Conservation (phyloP, 441 rosid species). For the Biscutella auriculata region DNA sequence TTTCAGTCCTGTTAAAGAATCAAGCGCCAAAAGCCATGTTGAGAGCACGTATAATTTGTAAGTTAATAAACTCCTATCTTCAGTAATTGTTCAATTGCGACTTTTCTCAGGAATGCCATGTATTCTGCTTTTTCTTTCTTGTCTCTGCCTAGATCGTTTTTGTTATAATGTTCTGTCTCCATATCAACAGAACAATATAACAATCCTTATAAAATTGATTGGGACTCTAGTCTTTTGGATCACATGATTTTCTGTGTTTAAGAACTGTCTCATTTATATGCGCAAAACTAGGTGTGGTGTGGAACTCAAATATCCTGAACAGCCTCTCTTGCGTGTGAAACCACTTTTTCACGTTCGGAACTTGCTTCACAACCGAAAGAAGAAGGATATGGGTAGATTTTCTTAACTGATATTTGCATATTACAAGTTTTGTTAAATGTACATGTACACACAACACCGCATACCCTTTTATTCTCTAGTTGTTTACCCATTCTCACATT, state of each 20-base stretch:
- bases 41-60: constrained; percentile 42
- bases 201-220: not conserved
- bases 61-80: constrained; percentile 27
- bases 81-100: not conserved
- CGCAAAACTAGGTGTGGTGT: constrained; percentile 46
- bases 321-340: constrained; percentile 71
- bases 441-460: not conserved
- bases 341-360: constrained; percentile 65
- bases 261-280: constrained; percentile 13
- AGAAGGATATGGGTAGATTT: constrained; percentile 45
- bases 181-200: not conserved
- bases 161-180: not conserved
- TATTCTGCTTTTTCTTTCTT: not conserved
- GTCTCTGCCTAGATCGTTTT: not conserved
- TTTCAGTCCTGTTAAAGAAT: constrained; percentile 33
- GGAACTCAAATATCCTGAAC: constrained; percentile 52
- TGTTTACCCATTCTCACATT: not conserved
- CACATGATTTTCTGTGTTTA: constrained; percentile 2
- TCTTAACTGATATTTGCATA: constrained; percentile 12
- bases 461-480: not conserved
- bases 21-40: constrained; percentile 32
- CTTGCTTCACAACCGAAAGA: constrained; percentile 70
- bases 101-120: constrained; percentile 7
- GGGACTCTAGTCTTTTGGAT: not conserved
- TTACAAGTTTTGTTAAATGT: constrained; percentile 4